Evolutionary conservation across 2,329 filamentous ascomycete genomes (phyloP).

Genomic region (Fulvia fulva): DNA sequence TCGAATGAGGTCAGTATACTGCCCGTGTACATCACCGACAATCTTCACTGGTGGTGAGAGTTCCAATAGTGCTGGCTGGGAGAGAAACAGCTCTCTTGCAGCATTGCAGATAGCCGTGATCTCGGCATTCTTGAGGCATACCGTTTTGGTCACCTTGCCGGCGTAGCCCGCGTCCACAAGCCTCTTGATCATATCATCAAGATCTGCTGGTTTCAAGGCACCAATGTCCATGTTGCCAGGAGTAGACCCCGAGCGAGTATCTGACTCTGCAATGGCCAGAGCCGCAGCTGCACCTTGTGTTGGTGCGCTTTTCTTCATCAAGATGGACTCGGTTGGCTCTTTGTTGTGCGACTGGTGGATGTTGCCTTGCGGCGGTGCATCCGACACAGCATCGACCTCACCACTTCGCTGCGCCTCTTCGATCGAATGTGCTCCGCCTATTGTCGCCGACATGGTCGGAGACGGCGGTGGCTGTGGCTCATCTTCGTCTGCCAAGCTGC

Average conservation of each 20-base stretch:
- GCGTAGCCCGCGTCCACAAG: slow-evolving; percentile 92
- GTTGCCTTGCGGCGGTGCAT: slow-evolving; percentile 71
- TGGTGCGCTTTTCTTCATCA: slow-evolving; percentile 61
- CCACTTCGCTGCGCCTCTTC: slow-evolving; percentile 76
- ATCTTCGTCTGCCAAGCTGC: slow-evolving; percentile 26
- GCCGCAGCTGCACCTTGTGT: slow-evolving; percentile 28
- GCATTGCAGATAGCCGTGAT: slow-evolving; percentile 90
- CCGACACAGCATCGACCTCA: slow-evolving; percentile 92
- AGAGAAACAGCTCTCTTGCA: slow-evolving; percentile 82
- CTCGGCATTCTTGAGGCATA: slow-evolving; percentile 95
- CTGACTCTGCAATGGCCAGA: slow-evolving; percentile 19
- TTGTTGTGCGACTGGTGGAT: slow-evolving; percentile 52
- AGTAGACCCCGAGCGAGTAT: slow-evolving; percentile 32
- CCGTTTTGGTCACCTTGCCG: slow-evolving; percentile 94
- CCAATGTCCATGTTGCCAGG: slow-evolving; percentile 73
- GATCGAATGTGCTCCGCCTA: slow-evolving; percentile 70
- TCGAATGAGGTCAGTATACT: slow-evolving; percentile 91
- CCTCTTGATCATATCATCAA: slow-evolving; percentile 95
- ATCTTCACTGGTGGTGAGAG: slow-evolving; percentile 95
- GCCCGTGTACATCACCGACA: slow-evolving; percentile 92
- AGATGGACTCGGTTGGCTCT: slow-evolving; percentile 80
- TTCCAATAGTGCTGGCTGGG: slow-evolving; percentile 87
- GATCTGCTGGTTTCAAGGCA: slow-evolving; percentile 84
- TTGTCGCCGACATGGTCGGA: slow-evolving; percentile 72
- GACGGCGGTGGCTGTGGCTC: slow-evolving; percentile 65